Conservation (phyloP, 768 basidiomycete genomes). For the Tylopilus vinaceipallidus region DNA sequence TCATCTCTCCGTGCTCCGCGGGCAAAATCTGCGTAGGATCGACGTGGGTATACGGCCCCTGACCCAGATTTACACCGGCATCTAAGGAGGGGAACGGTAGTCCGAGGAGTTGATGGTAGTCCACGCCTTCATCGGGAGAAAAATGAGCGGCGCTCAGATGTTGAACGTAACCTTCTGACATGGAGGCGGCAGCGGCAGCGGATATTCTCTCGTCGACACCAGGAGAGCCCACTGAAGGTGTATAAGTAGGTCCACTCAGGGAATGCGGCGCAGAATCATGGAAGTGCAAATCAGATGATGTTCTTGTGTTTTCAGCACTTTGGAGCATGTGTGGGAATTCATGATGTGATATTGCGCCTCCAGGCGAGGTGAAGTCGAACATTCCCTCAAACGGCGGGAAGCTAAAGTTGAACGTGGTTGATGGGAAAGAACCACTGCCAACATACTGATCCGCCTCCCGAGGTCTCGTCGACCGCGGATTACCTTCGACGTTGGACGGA, state of each 20-base stretch:
- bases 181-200: slow-evolving; percentile 62
- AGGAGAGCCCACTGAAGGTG: slow-evolving; percentile 33
- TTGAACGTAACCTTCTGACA: slow-evolving; percentile 73
- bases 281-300: slow-evolving; percentile 31
- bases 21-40: slow-evolving; percentile 87
- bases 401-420: slow-evolving; percentile 69
- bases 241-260: slow-evolving; percentile 33
- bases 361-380: slow-evolving; percentile 47
- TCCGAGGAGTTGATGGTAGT: slow-evolving; percentile 63
- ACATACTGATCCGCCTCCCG: slow-evolving; percentile 42
- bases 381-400: slow-evolving; percentile 64
- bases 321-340: slow-evolving; percentile 36
- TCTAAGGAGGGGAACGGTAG: slow-evolving; percentile 61
- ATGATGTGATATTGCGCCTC: slow-evolving; percentile 35
- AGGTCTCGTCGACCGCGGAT: slow-evolving; percentile 26
- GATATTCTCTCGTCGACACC: slow-evolving; percentile 52
- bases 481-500: slow-evolving; percentile 54
- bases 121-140: slow-evolving; percentile 56
- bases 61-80: slow-evolving; percentile 36
- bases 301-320: slow-evolving; percentile 25
- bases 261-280: slow-evolving; percentile 33
- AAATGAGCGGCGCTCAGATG: slow-evolving; percentile 49
- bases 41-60: slow-evolving; percentile 71
- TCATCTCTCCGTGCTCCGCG: slow-evolving; percentile 39
- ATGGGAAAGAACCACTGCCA: slow-evolving; percentile 56